phyloP scores from a whole-genome alignment of 305 asterid species.

The Lippia alba region DNA sequence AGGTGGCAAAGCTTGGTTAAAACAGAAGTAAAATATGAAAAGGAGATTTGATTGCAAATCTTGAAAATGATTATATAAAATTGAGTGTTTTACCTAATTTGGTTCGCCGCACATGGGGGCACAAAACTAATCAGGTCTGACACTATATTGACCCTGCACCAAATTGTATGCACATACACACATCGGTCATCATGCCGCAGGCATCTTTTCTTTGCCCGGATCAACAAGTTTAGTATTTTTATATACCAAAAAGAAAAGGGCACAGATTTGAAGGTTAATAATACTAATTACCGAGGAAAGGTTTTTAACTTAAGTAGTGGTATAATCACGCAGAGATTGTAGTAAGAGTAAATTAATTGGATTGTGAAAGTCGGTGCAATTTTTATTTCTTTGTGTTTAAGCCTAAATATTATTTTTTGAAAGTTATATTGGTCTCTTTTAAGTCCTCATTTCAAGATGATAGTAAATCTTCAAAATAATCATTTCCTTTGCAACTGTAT shows the following conservation, averaged over 20 bases:
- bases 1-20: slow-evolving; percentile 20
- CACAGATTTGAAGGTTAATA: not conserved
- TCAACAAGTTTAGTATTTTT: slow-evolving; percentile 40
- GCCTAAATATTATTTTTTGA: no score
- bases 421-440: no score
- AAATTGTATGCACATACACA: slow-evolving; percentile 31
- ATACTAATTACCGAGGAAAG: not conserved
- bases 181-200: slow-evolving; percentile 32
- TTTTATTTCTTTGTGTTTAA: no score
- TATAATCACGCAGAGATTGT: no score
- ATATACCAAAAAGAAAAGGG: slow-evolving; percentile 12
- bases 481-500: no score
- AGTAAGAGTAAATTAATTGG: no score
- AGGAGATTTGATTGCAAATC: slow-evolving; percentile 1
- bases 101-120: slow-evolving; percentile 34
- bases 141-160: slow-evolving; percentile 35
- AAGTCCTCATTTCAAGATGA: no score
- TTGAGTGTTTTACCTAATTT: slow-evolving; percentile 29
- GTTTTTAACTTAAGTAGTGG: not conserved
- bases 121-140: slow-evolving; percentile 9
- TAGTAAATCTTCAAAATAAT: no score
- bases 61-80: slow-evolving; percentile 28
- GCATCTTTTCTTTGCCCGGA: slow-evolving; percentile 38
- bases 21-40: slow-evolving; percentile 1
- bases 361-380: no score